phyloP scores from a whole-genome alignment of 305 asterid species.

The Ruellia speciosa region DNA sequence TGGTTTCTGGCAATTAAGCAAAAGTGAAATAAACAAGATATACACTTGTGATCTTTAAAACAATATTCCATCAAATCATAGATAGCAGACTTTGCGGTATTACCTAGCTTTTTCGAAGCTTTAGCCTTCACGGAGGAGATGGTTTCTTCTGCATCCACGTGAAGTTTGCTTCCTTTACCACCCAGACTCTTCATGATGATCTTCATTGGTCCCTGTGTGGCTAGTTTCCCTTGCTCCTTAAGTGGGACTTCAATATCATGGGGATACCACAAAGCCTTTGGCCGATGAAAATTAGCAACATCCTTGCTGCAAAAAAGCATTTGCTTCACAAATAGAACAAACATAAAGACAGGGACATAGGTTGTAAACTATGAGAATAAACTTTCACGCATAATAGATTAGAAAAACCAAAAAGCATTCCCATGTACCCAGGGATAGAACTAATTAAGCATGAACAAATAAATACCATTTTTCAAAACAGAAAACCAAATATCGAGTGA shows the following conservation, averaged over 20 bases:
- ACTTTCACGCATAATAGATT: conserved; percentile 18
- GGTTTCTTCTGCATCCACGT: conserved; percentile 86
- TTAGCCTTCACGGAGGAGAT: conserved; percentile 76
- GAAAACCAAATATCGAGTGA: neutral
- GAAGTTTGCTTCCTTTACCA: conserved; percentile 93
- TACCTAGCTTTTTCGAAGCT: conserved; percentile 96
- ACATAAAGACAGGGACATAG: conserved; percentile 18
- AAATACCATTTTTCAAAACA: neutral
- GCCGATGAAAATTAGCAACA: conserved; percentile 93
- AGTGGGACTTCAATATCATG: conserved; percentile 92
- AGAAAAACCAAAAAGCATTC: conserved; percentile 5
- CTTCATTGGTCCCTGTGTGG: conserved; percentile 81
- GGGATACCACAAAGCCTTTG: conserved; percentile 95
- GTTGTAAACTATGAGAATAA: conserved; percentile 14
- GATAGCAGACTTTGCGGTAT: conserved; percentile 4
- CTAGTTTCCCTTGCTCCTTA: conserved; percentile 65
- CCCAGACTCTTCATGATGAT: conserved; percentile 96
- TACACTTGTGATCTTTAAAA: neutral
- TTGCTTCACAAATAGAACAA: conserved; percentile 25
- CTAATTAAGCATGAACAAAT: conserved; percentile 1
- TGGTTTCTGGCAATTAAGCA: conserved; percentile 11
- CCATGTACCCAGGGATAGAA: neutral
- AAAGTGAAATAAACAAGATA: neutral
- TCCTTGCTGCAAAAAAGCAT: conserved; percentile 75
- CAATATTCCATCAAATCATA: conserved; percentile 5